phyloP scores from a whole-genome alignment of 2,329 filamentous ascomycete genomes.

The Sclerotinia subarctica region DNA sequence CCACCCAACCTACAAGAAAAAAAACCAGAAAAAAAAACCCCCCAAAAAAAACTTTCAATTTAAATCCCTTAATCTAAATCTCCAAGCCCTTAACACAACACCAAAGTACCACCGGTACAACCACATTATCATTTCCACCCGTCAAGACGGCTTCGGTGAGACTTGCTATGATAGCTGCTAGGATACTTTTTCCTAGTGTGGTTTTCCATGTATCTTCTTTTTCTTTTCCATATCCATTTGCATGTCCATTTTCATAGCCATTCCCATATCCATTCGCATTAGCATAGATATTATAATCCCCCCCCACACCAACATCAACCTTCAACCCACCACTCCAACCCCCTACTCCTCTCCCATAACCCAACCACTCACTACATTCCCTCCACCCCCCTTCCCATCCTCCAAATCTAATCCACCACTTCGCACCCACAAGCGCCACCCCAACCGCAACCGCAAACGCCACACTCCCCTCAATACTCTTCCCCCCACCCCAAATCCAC shows the following conservation, averaged over 20 bases:
- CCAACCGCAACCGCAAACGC: constrained; percentile 83
- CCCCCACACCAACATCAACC: background rate
- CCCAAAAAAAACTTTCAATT: background rate
- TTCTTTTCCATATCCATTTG: background rate
- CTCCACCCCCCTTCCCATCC: constrained; percentile 78
- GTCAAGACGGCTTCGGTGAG: constrained; percentile 93
- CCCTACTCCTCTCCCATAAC: background rate
- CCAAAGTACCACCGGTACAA: constrained; percentile 83
- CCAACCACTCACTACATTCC: background rate
- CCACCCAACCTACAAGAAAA: no score
- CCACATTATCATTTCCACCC: constrained; percentile 95
- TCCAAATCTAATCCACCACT: constrained; percentile 71
- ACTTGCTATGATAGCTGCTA: constrained; percentile 78
- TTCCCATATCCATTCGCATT: no score
- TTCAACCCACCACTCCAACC: background rate
- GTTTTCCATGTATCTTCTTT: background rate
- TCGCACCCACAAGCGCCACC: constrained; percentile 65
- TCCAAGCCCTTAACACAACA: constrained; percentile 74
- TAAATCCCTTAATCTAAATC: constrained; percentile 29
- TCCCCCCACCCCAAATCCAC: constrained; percentile 96
- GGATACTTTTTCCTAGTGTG: constrained; percentile 54
- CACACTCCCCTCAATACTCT: constrained; percentile 82
- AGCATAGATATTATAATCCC: background rate
- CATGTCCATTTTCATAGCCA: background rate
- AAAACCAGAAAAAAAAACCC: no score